These are phyloP conservation scores for Pyrrhoderma noxium DNA, from an alignment of 1,284 basidiomycete species.

Conservation along the genomic window DNA sequence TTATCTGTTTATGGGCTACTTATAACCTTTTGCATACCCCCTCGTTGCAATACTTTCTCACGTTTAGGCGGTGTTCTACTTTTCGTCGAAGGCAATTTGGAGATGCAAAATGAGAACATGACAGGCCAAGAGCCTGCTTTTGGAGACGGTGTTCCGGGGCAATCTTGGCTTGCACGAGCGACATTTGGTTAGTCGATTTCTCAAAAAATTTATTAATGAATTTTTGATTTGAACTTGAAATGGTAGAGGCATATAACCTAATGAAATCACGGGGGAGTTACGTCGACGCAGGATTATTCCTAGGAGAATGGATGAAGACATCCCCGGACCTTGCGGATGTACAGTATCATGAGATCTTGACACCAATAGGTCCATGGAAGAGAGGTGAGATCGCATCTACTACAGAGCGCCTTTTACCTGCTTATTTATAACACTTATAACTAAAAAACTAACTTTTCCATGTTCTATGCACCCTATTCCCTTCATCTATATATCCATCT, in stretches of 20 bases:
- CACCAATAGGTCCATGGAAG: conserved; percentile 21
- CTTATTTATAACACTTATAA: too few relatives aligned
- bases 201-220: neutral
- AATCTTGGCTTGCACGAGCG: conserved; percentile 19
- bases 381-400: conserved; percentile 12
- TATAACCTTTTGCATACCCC: neutral
- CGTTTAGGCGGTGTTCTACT: conserved; percentile 19
- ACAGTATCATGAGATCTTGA: conserved; percentile 14
- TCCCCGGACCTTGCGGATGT: conserved; percentile 15
- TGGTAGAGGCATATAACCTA: conserved; percentile 17
- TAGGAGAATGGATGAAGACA: conserved; percentile 7
- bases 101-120: conserved; percentile 18
- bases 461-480: neutral
- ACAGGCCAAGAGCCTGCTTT: conserved; percentile 12
- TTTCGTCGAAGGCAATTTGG: conserved; percentile 19
- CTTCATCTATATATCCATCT: neutral
- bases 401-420: neutral
- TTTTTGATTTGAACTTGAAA: neutral
- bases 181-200: conserved; percentile 12
- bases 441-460: neutral
- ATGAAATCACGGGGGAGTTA: conserved; percentile 14
- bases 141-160: conserved; percentile 16
- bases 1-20: neutral
- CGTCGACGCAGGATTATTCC: conserved; percentile 14
- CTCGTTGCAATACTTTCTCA: neutral